Evolutionary conservation across 495 filamentous ascomycete species (phyloP).

Genomic region (Aspergillus nanangensis): DNA sequence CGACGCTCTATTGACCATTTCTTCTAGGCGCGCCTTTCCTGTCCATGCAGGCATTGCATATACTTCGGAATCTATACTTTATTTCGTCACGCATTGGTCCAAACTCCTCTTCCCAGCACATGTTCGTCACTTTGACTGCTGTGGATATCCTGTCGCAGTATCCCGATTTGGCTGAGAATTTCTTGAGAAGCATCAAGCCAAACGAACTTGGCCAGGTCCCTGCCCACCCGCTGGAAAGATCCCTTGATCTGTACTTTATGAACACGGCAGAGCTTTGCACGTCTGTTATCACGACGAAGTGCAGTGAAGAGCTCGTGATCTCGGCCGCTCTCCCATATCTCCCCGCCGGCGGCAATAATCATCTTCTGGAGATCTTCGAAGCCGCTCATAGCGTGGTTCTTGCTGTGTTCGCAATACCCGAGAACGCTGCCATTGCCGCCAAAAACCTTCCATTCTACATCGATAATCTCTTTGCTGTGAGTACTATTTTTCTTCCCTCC

Average conservation of each 20-base stretch:
- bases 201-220: constrained; percentile 61
- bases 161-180: constrained; percentile 61
- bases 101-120: constrained; percentile 72
- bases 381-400: constrained; percentile 86
- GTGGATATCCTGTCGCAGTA: constrained; percentile 82
- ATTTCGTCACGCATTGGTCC: constrained; percentile 74
- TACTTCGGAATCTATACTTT: constrained; percentile 81
- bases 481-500: constrained; percentile 7
- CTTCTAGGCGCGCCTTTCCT: constrained; percentile 59
- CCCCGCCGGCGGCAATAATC: constrained; percentile 54
- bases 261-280: constrained; percentile 87
- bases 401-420: constrained; percentile 73
- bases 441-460: constrained; percentile 82
- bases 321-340: constrained; percentile 75
- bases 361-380: constrained; percentile 79
- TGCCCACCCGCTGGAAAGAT: constrained; percentile 68
- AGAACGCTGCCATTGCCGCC: constrained; percentile 65
- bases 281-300: constrained; percentile 55
- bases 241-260: constrained; percentile 85
- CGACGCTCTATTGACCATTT: neutral
- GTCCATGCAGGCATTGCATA: constrained; percentile 71
- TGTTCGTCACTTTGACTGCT: constrained; percentile 81
- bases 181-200: constrained; percentile 62
- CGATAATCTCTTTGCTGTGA: constrained; percentile 71
- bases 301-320: constrained; percentile 70